Conservation (phyloP, 768 basidiomycete genomes). For the Cubamyces lactineus region DNA sequence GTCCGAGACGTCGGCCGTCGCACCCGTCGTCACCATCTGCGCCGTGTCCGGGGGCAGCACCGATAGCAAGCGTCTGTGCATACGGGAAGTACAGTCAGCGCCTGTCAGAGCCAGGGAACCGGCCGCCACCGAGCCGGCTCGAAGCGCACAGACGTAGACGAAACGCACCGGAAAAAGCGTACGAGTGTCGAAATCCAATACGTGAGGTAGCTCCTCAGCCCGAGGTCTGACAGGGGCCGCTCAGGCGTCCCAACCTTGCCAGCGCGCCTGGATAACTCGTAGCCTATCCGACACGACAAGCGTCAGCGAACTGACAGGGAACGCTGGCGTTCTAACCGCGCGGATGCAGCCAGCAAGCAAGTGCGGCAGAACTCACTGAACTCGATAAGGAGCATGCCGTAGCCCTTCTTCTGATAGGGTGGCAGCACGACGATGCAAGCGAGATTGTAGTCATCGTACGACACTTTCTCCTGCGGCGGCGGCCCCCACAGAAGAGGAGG, state of each 20-base stretch:
- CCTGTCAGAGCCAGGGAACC: no score
- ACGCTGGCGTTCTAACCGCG: background rate
- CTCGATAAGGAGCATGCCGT: slow-evolving; percentile 96
- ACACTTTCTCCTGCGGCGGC: slow-evolving; percentile 76
- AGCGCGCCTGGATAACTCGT: slow-evolving; percentile 82
- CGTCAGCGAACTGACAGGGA: background rate
- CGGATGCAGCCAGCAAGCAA: background rate
- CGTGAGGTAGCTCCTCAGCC: slow-evolving; percentile 85
- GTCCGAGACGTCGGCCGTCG: slow-evolving; percentile 33
- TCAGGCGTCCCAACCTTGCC: slow-evolving; percentile 91
- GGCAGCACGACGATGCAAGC: slow-evolving; percentile 96
- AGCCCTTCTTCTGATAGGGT: slow-evolving; percentile 87
- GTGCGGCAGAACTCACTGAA: slow-evolving; percentile 68
- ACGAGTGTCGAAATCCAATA: slow-evolving; percentile 86
- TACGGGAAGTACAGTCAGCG: background rate
- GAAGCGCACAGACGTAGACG: slow-evolving; percentile 1
- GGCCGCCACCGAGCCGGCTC: background rate
- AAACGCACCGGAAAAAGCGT: slow-evolving; percentile 73
- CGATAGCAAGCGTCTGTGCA: slow-evolving; percentile 55
- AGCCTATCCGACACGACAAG: slow-evolving; percentile 56
- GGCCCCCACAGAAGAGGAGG: background rate
- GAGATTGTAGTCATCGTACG: slow-evolving; percentile 96
- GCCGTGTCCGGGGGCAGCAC: slow-evolving; percentile 58
- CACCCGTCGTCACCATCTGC: slow-evolving; percentile 48
- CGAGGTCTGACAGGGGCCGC: slow-evolving; percentile 91